These are phyloP conservation scores for Leccinum truebloodii DNA, from an alignment of 768 basidiomycete genomes.

Conservation along the genomic window DNA sequence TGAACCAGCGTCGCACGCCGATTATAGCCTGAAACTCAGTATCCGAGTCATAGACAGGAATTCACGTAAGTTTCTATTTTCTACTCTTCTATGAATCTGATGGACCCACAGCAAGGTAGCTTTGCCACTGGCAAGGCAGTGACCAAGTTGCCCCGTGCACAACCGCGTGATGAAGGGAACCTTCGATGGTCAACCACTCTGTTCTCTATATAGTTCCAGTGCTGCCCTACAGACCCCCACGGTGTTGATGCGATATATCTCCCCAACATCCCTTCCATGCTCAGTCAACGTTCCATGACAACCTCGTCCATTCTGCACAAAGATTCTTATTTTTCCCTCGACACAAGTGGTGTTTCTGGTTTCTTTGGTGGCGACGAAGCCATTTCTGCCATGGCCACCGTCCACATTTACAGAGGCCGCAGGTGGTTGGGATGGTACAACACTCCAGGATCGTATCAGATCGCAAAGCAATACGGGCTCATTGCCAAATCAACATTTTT, in stretches of 20 bases:
- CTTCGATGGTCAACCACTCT: background rate
- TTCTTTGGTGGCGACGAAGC: slow-evolving; percentile 37
- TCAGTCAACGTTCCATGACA: slow-evolving; percentile 6
- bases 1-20: background rate
- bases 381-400: slow-evolving; percentile 32
- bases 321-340: slow-evolving; percentile 13
- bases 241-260: slow-evolving; percentile 1
- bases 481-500: slow-evolving; percentile 21
- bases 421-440: slow-evolving; percentile 37
- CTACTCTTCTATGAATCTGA: background rate
- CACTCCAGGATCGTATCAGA: slow-evolving; percentile 32
- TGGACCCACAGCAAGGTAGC: too few species aligned
- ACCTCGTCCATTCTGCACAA: background rate
- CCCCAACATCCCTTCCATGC: background rate
- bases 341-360: slow-evolving; percentile 30
- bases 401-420: slow-evolving; percentile 26
- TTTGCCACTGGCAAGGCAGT: background rate
- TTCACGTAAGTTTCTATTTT: background rate
- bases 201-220: background rate
- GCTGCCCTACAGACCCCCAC: background rate
- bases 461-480: slow-evolving; percentile 27
- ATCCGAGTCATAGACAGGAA: background rate
- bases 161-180: background rate
- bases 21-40: background rate
- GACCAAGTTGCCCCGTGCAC: background rate